Evolutionary conservation across 106 monocot species (phyloP).

Genomic region (Gastrodia elata): DNA sequence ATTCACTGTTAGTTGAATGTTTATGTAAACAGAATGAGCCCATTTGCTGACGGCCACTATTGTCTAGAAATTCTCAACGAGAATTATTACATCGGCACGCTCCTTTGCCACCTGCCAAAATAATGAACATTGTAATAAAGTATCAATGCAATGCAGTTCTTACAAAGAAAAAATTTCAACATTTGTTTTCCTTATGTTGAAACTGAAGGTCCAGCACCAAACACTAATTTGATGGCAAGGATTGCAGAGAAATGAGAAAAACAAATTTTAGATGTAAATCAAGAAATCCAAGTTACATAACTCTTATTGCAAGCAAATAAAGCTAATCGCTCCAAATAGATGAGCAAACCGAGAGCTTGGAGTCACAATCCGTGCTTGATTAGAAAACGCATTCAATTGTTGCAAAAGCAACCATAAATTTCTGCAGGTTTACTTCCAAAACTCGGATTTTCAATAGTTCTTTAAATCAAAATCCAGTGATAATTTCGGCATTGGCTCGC

Average conservation of each 20-base stretch:
- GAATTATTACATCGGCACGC: constrained; percentile 94
- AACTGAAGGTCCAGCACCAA: background rate
- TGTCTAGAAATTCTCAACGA: constrained; percentile 95
- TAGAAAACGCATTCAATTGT: background rate
- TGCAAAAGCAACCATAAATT: background rate
- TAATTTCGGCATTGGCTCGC: too few relatives aligned
- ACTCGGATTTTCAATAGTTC: background rate
- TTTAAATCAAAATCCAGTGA: too few relatives aligned
- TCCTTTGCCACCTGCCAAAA: constrained; percentile 82
- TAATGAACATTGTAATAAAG: background rate
- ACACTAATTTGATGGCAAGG: background rate
- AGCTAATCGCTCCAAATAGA: background rate
- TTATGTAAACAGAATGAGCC: constrained; percentile 94
- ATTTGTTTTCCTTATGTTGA: background rate
- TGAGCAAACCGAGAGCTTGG: background rate
- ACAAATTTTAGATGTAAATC: background rate
- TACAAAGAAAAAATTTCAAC: background rate
- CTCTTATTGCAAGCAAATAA: background rate
- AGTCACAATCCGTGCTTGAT: background rate
- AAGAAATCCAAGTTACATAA: background rate
- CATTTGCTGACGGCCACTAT: constrained; percentile 91
- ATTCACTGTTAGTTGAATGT: constrained; percentile 95
- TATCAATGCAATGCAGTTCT: background rate
- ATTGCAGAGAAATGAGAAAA: background rate
- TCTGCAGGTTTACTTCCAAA: background rate